These are phyloP conservation scores for Sporothrix humicola DNA, from an alignment of 2,329 filamentous ascomycete species.

Conservation along the genomic window DNA sequence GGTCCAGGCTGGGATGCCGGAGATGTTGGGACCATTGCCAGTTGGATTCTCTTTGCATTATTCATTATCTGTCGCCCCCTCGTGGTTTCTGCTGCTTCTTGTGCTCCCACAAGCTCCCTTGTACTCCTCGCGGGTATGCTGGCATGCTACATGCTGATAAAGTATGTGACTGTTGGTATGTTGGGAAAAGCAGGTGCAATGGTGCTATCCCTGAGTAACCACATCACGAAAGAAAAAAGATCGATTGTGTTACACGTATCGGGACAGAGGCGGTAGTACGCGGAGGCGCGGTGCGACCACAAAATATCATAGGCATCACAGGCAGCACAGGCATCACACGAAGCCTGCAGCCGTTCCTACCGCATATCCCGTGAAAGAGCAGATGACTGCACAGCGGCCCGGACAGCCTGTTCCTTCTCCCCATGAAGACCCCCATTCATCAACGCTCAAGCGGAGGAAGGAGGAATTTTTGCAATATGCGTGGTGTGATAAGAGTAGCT, in stretches of 20 bases:
- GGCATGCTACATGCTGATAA: no score
- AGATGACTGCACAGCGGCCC: conserved; percentile 5
- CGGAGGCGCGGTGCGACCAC: conserved; percentile 6
- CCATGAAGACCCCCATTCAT: no score
- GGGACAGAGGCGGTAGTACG: conserved; percentile 14
- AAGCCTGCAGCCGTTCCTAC: not conserved
- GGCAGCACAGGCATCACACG: not conserved
- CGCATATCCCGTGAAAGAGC: not conserved
- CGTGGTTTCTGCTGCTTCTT: no score
- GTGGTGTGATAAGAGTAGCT: not conserved
- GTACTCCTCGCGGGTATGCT: no score
- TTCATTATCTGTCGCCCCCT: no score
- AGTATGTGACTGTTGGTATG: not conserved
- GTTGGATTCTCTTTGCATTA: not conserved
- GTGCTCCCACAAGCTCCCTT: not conserved
- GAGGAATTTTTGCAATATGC: not conserved
- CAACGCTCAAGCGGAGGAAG: no score
- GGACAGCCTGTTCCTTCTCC: not conserved
- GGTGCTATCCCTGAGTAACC: not conserved
- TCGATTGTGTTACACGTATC: conserved; percentile 11
- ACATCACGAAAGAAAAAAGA: conserved; percentile 26
- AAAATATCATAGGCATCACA: no score
- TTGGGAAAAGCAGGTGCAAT: not conserved
- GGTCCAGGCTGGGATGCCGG: not conserved
- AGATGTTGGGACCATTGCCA: not conserved